phyloP scores from a whole-genome alignment of 805 yeast genomes.

The Diddensiella caesifluorescens region DNA sequence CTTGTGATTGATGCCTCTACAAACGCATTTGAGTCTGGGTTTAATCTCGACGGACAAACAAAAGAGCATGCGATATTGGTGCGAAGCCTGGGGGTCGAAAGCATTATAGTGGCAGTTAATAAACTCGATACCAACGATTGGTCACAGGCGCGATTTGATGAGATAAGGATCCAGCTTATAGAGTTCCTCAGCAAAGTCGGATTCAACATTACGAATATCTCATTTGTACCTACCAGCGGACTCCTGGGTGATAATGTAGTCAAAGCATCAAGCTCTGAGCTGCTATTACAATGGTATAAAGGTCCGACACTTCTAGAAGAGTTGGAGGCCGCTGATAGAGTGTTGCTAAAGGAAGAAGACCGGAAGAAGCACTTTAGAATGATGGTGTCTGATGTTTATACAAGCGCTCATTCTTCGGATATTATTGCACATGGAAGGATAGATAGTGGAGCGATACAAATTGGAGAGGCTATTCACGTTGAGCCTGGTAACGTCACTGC shows the following conservation, averaged over 20 bases:
- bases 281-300: conserved; percentile 40
- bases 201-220: conserved; percentile 37
- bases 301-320: conserved; percentile 35
- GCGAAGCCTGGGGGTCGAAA: conserved; percentile 58
- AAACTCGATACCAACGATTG: conserved; percentile 63
- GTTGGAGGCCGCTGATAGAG: conserved; percentile 23
- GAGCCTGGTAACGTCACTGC: conserved; percentile 44
- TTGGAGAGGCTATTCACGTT: conserved; percentile 58
- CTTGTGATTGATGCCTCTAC: conserved; percentile 62
- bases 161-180: conserved; percentile 44
- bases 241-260: conserved; percentile 62
- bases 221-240: conserved; percentile 66
- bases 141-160: conserved; percentile 47
- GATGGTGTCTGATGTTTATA: conserved; percentile 58
- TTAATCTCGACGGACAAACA: conserved; percentile 64
- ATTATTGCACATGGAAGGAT: conserved; percentile 60
- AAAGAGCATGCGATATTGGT: conserved; percentile 72
- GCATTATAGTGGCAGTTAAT: conserved; percentile 58
- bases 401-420: conserved; percentile 44
- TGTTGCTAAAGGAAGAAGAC: conserved; percentile 24
- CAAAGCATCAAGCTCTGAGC: conserved; percentile 32
- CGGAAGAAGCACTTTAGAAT: conserved; percentile 46
- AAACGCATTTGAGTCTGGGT: conserved; percentile 69
- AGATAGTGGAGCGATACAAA: conserved; percentile 61
- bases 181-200: conserved; percentile 52